These are phyloP conservation scores for Abrus pulchellus DNA, from an alignment of 306 rosid species.

Conservation along the genomic window DNA sequence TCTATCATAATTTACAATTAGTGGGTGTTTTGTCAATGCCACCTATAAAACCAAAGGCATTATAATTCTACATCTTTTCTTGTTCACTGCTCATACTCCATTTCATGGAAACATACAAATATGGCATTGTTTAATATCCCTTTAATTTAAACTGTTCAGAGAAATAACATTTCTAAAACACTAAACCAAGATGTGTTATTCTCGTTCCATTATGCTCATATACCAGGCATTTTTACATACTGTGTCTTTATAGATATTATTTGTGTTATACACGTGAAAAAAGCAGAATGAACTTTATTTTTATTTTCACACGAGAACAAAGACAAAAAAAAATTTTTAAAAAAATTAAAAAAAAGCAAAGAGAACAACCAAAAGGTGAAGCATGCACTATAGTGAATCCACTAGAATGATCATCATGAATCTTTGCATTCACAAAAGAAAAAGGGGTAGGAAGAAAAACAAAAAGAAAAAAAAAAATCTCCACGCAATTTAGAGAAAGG, in stretches of 20 bases:
- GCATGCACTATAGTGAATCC: conserved; percentile 78
- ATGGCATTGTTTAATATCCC: conserved; percentile 20
- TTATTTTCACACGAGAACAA: conserved; percentile 47
- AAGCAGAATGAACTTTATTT: conserved; percentile 61
- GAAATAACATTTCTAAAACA: conserved; percentile 32
- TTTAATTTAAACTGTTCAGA: conserved; percentile 37
- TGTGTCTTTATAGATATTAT: conserved; percentile 48
- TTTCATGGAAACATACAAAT: conserved; percentile 45
- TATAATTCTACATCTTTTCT: conserved; percentile 45
- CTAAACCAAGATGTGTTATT: conserved; percentile 28
- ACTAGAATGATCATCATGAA: conserved; percentile 74
- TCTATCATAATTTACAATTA: conserved; percentile 48
- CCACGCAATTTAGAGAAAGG: conserved; percentile 50
- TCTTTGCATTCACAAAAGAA: conserved; percentile 62
- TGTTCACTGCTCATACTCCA: conserved; percentile 38
- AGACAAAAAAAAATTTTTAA: background rate
- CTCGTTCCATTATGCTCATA: conserved; percentile 35
- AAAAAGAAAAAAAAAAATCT: conserved; percentile 41
- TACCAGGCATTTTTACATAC: conserved; percentile 38
- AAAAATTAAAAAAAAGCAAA: conserved; percentile 28
- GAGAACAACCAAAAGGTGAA: conserved; percentile 64
- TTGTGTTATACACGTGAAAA: conserved; percentile 67
- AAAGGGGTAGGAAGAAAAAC: conserved; percentile 50
- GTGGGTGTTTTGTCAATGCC: conserved; percentile 63
- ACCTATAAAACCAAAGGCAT: conserved; percentile 50